These are phyloP conservation scores for Ophiostoma fasciatum DNA, from an alignment of 2,329 filamentous ascomycete genomes.

Conservation along the genomic window DNA sequence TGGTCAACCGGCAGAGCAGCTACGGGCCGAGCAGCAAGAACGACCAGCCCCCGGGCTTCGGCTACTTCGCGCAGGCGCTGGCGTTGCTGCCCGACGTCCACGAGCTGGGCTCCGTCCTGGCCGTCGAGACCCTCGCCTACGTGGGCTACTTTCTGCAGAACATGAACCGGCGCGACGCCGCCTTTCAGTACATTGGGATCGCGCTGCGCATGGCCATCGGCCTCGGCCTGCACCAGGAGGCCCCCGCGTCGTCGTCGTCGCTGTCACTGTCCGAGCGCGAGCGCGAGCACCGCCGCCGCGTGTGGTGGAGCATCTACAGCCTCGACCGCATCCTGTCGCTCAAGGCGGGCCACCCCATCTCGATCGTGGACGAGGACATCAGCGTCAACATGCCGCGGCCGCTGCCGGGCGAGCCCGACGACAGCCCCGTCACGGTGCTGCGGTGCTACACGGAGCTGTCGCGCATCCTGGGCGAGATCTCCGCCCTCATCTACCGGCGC, in stretches of 20 bases:
- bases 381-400: constrained; percentile 23
- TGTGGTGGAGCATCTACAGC: constrained; percentile 44
- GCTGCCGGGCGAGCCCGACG: constrained; percentile 23
- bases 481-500: constrained; percentile 31
- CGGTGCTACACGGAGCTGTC: constrained; percentile 37
- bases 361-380: constrained; percentile 40
- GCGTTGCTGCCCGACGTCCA: constrained; percentile 38
- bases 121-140: constrained; percentile 38
- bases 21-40: constrained; percentile 19
- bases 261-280: constrained; percentile 22
- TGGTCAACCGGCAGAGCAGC: constrained; percentile 39
- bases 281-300: constrained; percentile 33
- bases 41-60: constrained; percentile 34
- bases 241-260: constrained; percentile 21
- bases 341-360: constrained; percentile 39
- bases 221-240: constrained; percentile 39
- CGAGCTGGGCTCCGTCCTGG: constrained; percentile 37
- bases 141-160: constrained; percentile 44
- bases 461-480: constrained; percentile 34
- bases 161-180: constrained; percentile 37
- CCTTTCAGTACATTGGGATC: constrained; percentile 38
- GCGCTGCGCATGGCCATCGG: constrained; percentile 43
- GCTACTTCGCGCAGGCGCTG: constrained; percentile 36
- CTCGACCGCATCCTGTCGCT: constrained; percentile 36
- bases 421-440: constrained; percentile 32